Evolutionary conservation across 2,329 filamentous ascomycete genomes (phyloP), one percentile per base, ranked within the genome.

Genomic region (Penicillium fuscoglaucum): DNA sequence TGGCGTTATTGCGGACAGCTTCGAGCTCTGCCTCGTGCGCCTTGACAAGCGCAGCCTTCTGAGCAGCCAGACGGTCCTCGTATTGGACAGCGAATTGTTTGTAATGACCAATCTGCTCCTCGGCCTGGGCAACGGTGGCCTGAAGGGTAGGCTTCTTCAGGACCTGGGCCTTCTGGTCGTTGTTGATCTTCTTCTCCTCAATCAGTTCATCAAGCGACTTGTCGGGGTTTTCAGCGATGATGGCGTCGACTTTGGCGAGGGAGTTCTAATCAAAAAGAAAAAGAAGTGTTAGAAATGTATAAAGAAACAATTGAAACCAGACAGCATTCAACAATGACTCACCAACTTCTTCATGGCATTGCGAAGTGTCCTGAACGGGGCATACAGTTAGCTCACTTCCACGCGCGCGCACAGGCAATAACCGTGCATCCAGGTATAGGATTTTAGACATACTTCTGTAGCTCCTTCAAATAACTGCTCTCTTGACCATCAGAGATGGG

Each of bases 321-420:
- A n/a, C 21, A 12, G 6, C 45, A 35, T 26, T 37, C 9, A 9
- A 31, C 15, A 28, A 12, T 19, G 40, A 31, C 90, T 80, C 79
- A 96, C 91, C 70, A 98, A 87, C 80, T 97, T 97, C 85, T 97
- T 98, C 82, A 87, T 90, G 71, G 95, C 80, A 76, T 95, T 96
- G 72, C 93, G 92, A 69, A 97, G 90, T 76, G 86, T 91, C 83
- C 92, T 96, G 60, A 45, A 59, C 10, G 63, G 26, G 60, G 48
- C 24, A 55, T 55, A 19, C 44, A 52, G 53, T 67, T 62, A 70
- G 62, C 52, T 52, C 39, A 41, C 37, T 50, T 24, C 9, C 29
- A 44, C 35, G 7, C 24, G 46, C 53, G 53, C 53, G 53, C 48
- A 35, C 54, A 26, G 17, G 21, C 15, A 46, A 60, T 58, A 55